These are phyloP conservation scores for Erysimum cheiri DNA, from an alignment of 441 rosid genomes.

Conservation along the genomic window DNA sequence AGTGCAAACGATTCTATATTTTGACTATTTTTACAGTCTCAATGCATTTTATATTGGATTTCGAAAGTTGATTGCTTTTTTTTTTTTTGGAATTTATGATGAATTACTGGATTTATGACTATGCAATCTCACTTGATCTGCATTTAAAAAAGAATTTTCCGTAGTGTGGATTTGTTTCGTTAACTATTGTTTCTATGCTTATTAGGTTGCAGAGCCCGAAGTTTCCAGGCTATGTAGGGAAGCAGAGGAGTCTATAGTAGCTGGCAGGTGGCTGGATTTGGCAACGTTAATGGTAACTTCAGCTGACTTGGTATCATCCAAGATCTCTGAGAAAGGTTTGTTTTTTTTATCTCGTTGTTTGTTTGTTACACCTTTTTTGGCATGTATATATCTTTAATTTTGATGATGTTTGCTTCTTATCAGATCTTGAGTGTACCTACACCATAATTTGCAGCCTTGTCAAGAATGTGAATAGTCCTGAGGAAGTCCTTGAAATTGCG, in stretches of 20 bases:
- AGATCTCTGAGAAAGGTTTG: conserved; percentile 91
- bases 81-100: too few relatives aligned
- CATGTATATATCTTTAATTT: background rate
- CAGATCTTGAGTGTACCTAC: conserved; percentile 96
- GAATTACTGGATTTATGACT: background rate
- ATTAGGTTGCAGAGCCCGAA: conserved; percentile 78
- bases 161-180: background rate
- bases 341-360: background rate
- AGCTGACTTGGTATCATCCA: conserved; percentile 81
- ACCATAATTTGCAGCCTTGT: conserved; percentile 94
- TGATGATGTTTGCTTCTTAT: conserved; percentile 3
- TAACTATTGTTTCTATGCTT: background rate
- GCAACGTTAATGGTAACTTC: conserved; percentile 87
- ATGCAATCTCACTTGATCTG: background rate
- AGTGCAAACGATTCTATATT: background rate
- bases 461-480: conserved; percentile 59
- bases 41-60: too few relatives aligned
- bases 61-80: too few relatives aligned
- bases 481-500: conserved; percentile 76
- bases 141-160: background rate
- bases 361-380: conserved; percentile 1
- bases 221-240: conserved; percentile 75
- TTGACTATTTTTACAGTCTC: background rate
- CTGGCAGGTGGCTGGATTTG: conserved; percentile 79
- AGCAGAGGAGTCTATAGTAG: conserved; percentile 74